Percentiles rank a stretch among this genome's conserved stretches.
Evolutionary conservation across 805 yeast species (phyloP).

Genomic region (Teunomyces stri): DNA sequence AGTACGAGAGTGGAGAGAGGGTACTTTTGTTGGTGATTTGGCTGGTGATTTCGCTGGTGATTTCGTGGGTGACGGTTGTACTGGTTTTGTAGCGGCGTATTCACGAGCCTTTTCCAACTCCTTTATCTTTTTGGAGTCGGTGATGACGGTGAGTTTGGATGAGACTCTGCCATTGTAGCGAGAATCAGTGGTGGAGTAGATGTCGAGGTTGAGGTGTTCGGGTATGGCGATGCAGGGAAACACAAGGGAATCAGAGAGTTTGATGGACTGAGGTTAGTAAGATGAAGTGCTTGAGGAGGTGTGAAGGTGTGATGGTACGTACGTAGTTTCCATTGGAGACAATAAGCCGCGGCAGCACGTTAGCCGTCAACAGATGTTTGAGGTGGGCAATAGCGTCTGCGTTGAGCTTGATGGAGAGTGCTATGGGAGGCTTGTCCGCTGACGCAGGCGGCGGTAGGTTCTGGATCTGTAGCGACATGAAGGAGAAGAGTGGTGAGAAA

Average conservation of each 20-base stretch:
- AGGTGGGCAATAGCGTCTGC: conserved; percentile 26
- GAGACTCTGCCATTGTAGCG: conserved; percentile 31
- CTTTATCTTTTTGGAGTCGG: conserved; percentile 28
- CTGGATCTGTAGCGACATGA: background rate
- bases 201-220: conserved; percentile 36
- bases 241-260: conserved; percentile 21
- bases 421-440: conserved; percentile 16
- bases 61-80: background rate
- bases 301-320: conserved; percentile 13
- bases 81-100: background rate
- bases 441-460: conserved; percentile 8
- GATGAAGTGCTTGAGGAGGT: too few species aligned
- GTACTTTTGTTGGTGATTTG: conserved; percentile 2
- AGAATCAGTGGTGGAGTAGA: conserved; percentile 20
- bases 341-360: conserved; percentile 28
- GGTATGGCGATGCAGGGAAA: conserved; percentile 34
- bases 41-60: background rate
- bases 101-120: conserved; percentile 6
- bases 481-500: conserved; percentile 2
- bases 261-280: conserved; percentile 30
- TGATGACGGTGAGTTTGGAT: conserved; percentile 28
- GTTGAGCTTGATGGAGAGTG: conserved; percentile 29
- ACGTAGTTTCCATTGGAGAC: conserved; percentile 37
- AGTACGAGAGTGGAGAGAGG: background rate
- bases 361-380: conserved; percentile 13